Evolutionary conservation across 306 rosid genomes (phyloP).

Genomic region (Cicer pinnatifidum): DNA sequence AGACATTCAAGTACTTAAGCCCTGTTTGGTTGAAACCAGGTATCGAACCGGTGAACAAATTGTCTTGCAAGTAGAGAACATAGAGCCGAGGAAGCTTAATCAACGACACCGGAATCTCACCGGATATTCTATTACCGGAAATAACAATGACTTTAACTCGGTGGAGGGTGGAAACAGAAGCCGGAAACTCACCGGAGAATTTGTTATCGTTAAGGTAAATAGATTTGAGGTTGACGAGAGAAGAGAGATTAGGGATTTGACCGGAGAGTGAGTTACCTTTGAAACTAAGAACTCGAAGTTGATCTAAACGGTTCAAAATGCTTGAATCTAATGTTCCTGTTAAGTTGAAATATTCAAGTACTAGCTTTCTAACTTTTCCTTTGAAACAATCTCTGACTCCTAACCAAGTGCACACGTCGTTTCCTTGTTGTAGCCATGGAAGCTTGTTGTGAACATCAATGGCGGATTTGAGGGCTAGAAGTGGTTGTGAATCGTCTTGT

Average conservation of each 20-base stretch:
- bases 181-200: conserved; percentile 81
- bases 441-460: conserved; percentile 61
- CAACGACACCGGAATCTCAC: conserved; percentile 63
- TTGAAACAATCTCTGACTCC: conserved; percentile 76
- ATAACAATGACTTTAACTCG: conserved; percentile 73
- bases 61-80: conserved; percentile 66
- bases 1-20: conserved; percentile 76
- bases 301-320: conserved; percentile 73
- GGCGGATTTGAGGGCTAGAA: conserved; percentile 63
- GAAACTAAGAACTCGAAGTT: conserved; percentile 88
- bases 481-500: conserved; percentile 61
- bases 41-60: conserved; percentile 61
- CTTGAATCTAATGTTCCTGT: conserved; percentile 63
- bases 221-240: conserved; percentile 75
- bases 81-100: conserved; percentile 72
- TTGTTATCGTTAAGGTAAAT: conserved; percentile 68
- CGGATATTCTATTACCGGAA: conserved; percentile 67
- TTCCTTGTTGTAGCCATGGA: conserved; percentile 61
- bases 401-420: conserved; percentile 68
- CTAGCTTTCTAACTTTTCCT: conserved; percentile 84
- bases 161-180: conserved; percentile 70
- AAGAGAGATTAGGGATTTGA: conserved; percentile 72
- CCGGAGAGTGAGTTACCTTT: conserved; percentile 79
- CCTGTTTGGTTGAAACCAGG: conserved; percentile 82
- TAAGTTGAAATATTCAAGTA: conserved; percentile 68